Percentiles rank a stretch among this genome's conserved stretches.
These are phyloP conservation scores for Ascochyta lentis DNA, from an alignment of 2,329 filamentous ascomycete genomes.

Conservation along the genomic window DNA sequence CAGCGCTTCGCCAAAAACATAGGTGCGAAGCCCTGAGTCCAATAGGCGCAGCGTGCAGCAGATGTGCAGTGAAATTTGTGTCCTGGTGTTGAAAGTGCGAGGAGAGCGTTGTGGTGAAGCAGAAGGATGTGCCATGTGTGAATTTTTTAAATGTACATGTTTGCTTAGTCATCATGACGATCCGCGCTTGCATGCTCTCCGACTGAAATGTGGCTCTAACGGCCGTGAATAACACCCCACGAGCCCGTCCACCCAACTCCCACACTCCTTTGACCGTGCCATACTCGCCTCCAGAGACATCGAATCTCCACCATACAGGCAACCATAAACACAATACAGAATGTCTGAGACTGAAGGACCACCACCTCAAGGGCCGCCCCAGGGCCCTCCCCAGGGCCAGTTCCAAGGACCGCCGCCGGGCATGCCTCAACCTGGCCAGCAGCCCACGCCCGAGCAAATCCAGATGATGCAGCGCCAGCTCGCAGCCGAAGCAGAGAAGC, in stretches of 20 bases:
- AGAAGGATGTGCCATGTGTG: neutral
- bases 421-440: constrained; percentile 51
- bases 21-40: neutral
- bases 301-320: neutral
- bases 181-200: neutral
- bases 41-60: neutral
- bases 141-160: constrained; percentile 7
- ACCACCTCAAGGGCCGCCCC: constrained; percentile 25
- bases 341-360: constrained; percentile 35
- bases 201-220: constrained; percentile 21
- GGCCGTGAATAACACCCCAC: constrained; percentile 13
- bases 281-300: neutral
- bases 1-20: neutral
- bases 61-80: neutral
- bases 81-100: neutral
- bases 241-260: constrained; percentile 1
- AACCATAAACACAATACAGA: constrained; percentile 10
- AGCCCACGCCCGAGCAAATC: constrained; percentile 84
- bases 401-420: constrained; percentile 24
- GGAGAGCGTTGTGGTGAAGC: neutral
- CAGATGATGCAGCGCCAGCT: constrained; percentile 82
- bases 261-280: constrained; percentile 13
- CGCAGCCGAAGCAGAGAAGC: constrained; percentile 80
- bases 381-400: constrained; percentile 24
- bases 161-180: constrained; percentile 12